phyloP scores from a whole-genome alignment of 768 basidiomycete species.

The Sutorius australiensis region DNA sequence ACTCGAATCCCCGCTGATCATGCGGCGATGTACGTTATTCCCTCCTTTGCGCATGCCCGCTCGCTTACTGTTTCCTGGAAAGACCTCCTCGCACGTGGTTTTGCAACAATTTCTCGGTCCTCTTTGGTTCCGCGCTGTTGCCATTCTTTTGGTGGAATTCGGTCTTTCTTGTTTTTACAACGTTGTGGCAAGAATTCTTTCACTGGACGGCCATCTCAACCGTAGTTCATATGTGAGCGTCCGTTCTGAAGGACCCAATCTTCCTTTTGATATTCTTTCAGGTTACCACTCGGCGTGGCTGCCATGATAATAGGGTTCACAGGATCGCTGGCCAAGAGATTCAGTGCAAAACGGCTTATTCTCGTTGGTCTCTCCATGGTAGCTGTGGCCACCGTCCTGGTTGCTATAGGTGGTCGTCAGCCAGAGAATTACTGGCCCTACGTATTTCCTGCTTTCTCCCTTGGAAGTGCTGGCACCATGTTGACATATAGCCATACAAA shows the following conservation, averaged over 20 bases:
- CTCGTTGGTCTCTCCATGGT: conserved; percentile 38
- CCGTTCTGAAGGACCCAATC: not conserved
- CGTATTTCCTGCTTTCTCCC: conserved; percentile 46
- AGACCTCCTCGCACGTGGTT: conserved; percentile 44
- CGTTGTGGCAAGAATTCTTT: conserved; percentile 40
- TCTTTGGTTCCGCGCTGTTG: conserved; percentile 36
- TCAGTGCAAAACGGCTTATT: conserved; percentile 44
- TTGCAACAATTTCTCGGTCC: conserved; percentile 39
- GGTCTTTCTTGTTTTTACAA: conserved; percentile 33
- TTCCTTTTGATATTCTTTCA: conserved; percentile 13
- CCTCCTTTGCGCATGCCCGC: not conserved
- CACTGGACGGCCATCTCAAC: conserved; percentile 40
- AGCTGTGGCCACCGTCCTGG: conserved; percentile 37
- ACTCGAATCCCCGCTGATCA: conserved; percentile 34
- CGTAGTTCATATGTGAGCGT: conserved; percentile 37
- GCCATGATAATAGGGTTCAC: conserved; percentile 37
- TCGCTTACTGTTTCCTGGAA: not conserved
- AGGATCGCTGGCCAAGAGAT: conserved; percentile 35
- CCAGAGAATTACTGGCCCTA: conserved; percentile 44
- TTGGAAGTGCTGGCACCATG: conserved; percentile 46
- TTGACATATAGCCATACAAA: conserved; percentile 46
- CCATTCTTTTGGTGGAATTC: conserved; percentile 43
- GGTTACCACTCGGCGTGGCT: conserved; percentile 41
- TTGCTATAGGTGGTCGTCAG: conserved; percentile 40
- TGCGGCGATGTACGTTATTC: conserved; percentile 39